These are phyloP conservation scores for Psophocarpus tetragonolobus DNA, from an alignment of 306 rosid genomes.

Conservation along the genomic window DNA sequence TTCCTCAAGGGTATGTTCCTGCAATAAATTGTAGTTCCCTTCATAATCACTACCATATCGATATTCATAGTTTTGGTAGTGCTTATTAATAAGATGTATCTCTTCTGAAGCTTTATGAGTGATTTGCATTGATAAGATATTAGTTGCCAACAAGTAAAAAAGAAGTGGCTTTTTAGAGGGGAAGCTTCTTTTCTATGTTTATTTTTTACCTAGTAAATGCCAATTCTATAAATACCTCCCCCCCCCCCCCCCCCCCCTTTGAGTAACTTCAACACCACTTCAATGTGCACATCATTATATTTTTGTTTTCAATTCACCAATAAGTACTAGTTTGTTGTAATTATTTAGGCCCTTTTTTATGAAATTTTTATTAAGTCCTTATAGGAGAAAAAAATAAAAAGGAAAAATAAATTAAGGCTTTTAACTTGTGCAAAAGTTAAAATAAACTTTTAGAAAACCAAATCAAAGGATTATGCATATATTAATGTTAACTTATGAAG, in stretches of 20 bases:
- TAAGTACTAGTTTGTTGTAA: neutral
- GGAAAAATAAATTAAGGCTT: neutral
- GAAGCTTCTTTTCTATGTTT: neutral
- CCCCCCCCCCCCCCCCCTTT: neutral
- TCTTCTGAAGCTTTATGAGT: neutral
- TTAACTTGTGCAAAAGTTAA: too few relatives aligned
- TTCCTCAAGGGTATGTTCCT: constrained; percentile 62
- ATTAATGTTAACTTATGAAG: too few relatives aligned
- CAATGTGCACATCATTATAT: neutral
- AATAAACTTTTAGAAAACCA: too few relatives aligned
- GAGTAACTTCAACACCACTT: neutral
- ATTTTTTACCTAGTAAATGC: neutral
- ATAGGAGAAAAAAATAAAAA: neutral
- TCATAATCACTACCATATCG: neutral
- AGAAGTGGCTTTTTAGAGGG: neutral
- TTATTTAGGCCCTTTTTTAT: neutral
- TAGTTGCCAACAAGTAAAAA: neutral
- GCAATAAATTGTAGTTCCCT: constrained; percentile 15
- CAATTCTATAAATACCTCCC: constrained; percentile 10
- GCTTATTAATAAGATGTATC: neutral
- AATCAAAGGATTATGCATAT: too few relatives aligned
- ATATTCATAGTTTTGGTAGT: neutral
- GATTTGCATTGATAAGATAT: neutral
- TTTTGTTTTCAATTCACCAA: neutral
- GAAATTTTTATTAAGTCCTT: neutral